Evolutionary conservation across 176 grass and related monocot genomes (phyloP).

Genomic region (Paspalum vaginatum): DNA sequence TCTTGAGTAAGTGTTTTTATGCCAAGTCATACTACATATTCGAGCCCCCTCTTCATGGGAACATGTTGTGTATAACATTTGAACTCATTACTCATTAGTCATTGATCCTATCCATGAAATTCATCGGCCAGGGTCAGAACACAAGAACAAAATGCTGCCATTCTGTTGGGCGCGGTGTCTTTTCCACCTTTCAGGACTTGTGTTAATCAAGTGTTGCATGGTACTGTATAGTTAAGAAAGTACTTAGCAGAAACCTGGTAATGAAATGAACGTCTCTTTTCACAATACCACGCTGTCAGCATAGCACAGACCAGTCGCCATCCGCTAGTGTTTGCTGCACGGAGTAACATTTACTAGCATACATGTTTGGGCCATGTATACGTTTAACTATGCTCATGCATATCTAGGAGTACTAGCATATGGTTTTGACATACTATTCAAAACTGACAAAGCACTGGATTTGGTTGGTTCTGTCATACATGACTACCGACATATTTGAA

Average conservation of each 20-base stretch:
- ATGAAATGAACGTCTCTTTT: background rate
- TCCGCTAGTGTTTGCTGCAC: background rate
- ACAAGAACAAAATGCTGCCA: background rate
- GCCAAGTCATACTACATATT: background rate
- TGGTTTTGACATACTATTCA: slow-evolving; percentile 4
- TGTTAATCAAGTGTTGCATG: background rate
- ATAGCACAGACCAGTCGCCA: background rate
- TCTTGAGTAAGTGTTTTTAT: background rate
- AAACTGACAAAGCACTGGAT: background rate
- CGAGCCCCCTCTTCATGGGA: background rate
- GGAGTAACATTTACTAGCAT: background rate
- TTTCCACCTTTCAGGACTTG: background rate
- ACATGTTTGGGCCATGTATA: slow-evolving; percentile 13
- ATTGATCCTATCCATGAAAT: background rate
- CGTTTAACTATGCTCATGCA: background rate
- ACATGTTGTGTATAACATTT: slow-evolving; percentile 5
- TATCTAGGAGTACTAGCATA: background rate
- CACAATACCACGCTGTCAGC: background rate
- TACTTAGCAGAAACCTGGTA: background rate
- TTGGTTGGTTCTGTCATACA: background rate
- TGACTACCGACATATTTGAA: background rate
- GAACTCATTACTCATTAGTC: background rate
- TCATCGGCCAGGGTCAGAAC: background rate
- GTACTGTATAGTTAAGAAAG: background rate
- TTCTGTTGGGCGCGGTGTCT: background rate